Base-by-base conservation (phyloP, 345 rosid species). In the Eucalyptus regnans region DNA sequence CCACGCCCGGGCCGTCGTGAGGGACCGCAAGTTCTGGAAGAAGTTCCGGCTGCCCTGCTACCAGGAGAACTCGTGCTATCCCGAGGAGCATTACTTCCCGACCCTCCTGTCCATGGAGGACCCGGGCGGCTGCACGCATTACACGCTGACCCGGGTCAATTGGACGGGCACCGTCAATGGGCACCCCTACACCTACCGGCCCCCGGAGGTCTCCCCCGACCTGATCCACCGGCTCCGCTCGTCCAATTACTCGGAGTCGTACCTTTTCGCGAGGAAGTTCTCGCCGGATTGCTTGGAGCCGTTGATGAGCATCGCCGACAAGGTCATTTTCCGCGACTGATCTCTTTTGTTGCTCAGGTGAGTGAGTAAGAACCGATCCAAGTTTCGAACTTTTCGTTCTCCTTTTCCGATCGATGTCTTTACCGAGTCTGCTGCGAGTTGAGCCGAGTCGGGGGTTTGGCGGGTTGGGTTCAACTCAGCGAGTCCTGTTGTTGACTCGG, bases 1-100 rank as follows among this genome's bases (percentile, higher is more conserved):
- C 15, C 97, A 98, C 91, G 98, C 98, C 56, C 88, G 95, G 80
- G 6, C 92, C 79, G 97, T 97, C 25, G 87, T 97, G 31, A 94
- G 91, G 87, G 99, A 97, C 91, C 94, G 96, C 54, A 86, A 86
- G 87, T 91, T 96, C 58, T 97, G 99, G 99, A 94, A 90, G 88
- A 96, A 97, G 91, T 97, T 98, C 87, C 93, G 92, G 94, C 79
- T 93, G 43, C 96, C 99, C 0, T 97, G 99, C 91, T 98, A 95
- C 90, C 89, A 93, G 50, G 93, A 94, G 5, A 94, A 94, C 27
- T 96, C 94, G 87, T 97, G 99, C 88, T 97, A 94, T 91, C 99
- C 99, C 3, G 99, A 98, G 87, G 99, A 97, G 94, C 99, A 98
- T 91, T 98, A 98, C 88, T 98, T 98, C 81, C 98, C 99, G 23